Conservation (phyloP, 306 rosid genomes). For the peach (Prunus persica) region DNA sequence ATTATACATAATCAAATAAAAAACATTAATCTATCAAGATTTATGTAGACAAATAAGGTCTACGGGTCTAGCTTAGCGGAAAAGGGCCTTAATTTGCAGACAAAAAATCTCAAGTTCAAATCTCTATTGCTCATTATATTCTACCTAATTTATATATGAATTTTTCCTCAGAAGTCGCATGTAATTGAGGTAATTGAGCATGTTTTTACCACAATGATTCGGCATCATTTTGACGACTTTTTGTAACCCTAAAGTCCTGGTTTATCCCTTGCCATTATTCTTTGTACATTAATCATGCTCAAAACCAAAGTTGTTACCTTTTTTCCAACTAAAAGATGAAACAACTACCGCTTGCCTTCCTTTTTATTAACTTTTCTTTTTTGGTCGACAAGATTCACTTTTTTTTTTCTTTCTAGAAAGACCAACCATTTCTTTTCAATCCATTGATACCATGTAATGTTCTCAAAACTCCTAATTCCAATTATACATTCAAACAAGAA, state of each 20-base stretch:
- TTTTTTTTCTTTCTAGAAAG: neutral
- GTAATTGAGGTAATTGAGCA: neutral
- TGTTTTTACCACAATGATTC: neutral
- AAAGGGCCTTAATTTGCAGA: rapidly evolving
- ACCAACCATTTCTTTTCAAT: neutral
- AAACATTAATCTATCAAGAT: too few relatives aligned
- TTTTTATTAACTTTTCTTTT: neutral
- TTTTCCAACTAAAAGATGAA: neutral
- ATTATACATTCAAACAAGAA: too few relatives aligned
- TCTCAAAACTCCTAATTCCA: too few relatives aligned
- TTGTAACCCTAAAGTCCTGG: neutral
- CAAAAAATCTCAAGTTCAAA: rapidly evolving
- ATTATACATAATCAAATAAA: too few relatives aligned
- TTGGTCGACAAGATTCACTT: neutral
- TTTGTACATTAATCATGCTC: constrained; percentile 15
- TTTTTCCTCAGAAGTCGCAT: too few relatives aligned
- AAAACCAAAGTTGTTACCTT: neutral
- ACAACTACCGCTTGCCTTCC: neutral
- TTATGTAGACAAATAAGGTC: too few relatives aligned
- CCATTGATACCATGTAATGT: too few relatives aligned
- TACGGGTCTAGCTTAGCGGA: too few relatives aligned
- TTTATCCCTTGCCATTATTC: neutral
- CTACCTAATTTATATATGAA: too few relatives aligned
- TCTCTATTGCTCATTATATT: too few relatives aligned
- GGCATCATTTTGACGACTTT: neutral